A percentile compares a stretch with the other conserved stretches of the same genome.
Conservation (phyloP, 2,329 filamentous ascomycete species). For the Tolypocladium amazonense region DNA sequence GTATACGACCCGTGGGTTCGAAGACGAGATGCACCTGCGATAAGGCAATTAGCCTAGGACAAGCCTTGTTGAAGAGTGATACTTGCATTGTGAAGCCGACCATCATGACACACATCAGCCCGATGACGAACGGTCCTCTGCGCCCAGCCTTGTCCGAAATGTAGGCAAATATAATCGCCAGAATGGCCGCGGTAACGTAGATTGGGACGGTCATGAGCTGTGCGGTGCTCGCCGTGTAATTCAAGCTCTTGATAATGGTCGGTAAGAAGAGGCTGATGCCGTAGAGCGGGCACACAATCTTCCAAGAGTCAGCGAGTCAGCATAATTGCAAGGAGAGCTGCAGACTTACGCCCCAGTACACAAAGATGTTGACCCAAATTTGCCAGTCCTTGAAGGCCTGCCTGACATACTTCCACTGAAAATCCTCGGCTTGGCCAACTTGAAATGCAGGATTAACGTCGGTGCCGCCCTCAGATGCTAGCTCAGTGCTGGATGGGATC, state of each 20-base stretch:
- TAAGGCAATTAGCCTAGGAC: slow-evolving; percentile 8
- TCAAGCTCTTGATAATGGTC: slow-evolving; percentile 50
- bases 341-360: slow-evolving; percentile 51
- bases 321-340: no score
- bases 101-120: slow-evolving; percentile 40
- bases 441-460: slow-evolving; percentile 10
- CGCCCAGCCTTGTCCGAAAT: slow-evolving; percentile 42
- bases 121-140: slow-evolving; percentile 45
- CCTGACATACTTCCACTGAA: slow-evolving; percentile 66
- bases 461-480: neutral
- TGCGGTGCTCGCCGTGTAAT: slow-evolving; percentile 45
- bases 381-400: slow-evolving; percentile 71
- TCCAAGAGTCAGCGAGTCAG: neutral
- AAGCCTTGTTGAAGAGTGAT: no score
- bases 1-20: slow-evolving; percentile 53
- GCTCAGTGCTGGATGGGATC: slow-evolving; percentile 1
- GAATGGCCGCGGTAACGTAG: slow-evolving; percentile 51
- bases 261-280: slow-evolving; percentile 50
- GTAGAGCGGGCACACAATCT: slow-evolving; percentile 45
- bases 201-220: slow-evolving; percentile 56
- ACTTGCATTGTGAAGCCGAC: slow-evolving; percentile 45
- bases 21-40: slow-evolving; percentile 45
- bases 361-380: slow-evolving; percentile 50
- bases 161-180: slow-evolving; percentile 43
- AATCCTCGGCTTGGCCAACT: slow-evolving; percentile 60